A percentile compares a stretch with the other conserved stretches of the same genome.
Conservation (phyloP, 106 monocot genomes). For the Phalaenopsis aphrodite region DNA sequence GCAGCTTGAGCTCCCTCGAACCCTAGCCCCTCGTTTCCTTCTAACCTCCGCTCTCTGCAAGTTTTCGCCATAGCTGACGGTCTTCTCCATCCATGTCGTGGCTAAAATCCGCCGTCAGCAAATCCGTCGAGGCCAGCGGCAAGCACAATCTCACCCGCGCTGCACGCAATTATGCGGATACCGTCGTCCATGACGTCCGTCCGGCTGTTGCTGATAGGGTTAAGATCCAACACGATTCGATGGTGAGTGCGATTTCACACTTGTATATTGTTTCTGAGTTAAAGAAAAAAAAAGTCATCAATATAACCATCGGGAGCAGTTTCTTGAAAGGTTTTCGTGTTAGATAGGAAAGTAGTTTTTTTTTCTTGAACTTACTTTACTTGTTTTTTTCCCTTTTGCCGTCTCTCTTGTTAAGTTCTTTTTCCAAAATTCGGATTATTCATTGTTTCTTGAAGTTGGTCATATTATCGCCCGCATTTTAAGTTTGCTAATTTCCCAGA, state of each 20-base stretch:
- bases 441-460: too few relatives aligned
- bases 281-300: background rate
- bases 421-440: too few relatives aligned
- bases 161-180: conserved; percentile 68
- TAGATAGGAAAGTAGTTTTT: background rate
- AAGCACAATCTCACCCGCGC: conserved; percentile 71
- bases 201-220: conserved; percentile 81
- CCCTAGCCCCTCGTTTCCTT: background rate
- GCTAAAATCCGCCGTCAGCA: conserved; percentile 68
- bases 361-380: background rate
- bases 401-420: too few relatives aligned
- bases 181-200: conserved; percentile 75
- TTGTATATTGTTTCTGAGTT: background rate
- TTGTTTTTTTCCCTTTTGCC: too few relatives aligned
- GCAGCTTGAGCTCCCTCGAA: background rate
- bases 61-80: background rate
- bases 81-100: conserved; percentile 46
- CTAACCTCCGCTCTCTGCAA: background rate
- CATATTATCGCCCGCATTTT: too few relatives aligned
- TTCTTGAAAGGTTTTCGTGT: background rate
- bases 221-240: conserved; percentile 63
- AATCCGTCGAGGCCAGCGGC: conserved; percentile 65
- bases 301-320: background rate
- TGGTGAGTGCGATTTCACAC: conserved; percentile 16
- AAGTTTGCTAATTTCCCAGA: too few relatives aligned